These are phyloP conservation scores for Alternaria alternata DNA, from an alignment of 2,329 filamentous ascomycete genomes.

Conservation along the genomic window DNA sequence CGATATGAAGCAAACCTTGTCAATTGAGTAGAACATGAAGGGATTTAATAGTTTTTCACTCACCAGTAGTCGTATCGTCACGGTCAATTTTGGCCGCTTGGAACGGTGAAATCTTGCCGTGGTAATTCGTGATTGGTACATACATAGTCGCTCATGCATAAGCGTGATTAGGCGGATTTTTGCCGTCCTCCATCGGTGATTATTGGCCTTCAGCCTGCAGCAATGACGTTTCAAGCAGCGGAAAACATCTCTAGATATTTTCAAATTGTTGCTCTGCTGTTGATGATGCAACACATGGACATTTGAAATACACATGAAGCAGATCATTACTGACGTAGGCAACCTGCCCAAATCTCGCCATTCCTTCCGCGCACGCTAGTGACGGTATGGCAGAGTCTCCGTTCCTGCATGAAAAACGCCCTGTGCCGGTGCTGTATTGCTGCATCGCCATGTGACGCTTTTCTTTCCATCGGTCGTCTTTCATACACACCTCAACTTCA, in stretches of 20 bases:
- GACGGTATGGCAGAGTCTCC: neutral
- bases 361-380: neutral
- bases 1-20: conserved; percentile 32
- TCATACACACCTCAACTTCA: too few species aligned
- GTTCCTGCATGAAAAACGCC: conserved; percentile 1
- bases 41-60: neutral
- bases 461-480: neutral
- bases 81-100: conserved; percentile 32
- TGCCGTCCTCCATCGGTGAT: neutral
- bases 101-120: neutral
- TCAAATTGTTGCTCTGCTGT: neutral
- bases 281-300: neutral
- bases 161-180: neutral
- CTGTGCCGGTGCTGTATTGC: neutral
- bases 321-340: neutral
- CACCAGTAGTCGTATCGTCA: neutral
- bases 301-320: neutral
- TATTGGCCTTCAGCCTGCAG: neutral
- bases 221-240: neutral
- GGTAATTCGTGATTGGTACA: conserved; percentile 14
- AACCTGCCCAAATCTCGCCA: neutral
- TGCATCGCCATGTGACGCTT: neutral
- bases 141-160: neutral
- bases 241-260: neutral
- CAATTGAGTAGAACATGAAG: neutral